These are phyloP conservation scores for Diphasiastrum complanatum DNA, from an alignment of 83 land plant species.

Conservation along the genomic window DNA sequence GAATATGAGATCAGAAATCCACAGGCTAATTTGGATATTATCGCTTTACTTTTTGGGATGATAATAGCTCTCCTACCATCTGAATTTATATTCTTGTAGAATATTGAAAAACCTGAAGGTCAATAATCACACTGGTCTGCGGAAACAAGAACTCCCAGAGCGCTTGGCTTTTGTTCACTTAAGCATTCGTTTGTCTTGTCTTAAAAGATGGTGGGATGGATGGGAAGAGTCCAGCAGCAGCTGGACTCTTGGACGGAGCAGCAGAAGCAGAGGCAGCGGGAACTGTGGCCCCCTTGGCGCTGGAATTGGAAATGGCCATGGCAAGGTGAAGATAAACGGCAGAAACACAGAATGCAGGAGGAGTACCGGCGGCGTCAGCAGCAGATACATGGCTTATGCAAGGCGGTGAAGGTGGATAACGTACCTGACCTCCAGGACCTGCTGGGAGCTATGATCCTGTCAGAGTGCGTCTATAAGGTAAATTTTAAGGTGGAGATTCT, in stretches of 20 bases:
- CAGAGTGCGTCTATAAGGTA: conserved; percentile 93
- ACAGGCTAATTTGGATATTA: no score
- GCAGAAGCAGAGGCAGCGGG: conserved; percentile 30
- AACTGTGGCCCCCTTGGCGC: conserved; percentile 38
- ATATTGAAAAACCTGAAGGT: no score
- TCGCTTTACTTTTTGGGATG: no score
- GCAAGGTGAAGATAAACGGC: conserved; percentile 27
- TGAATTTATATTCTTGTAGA: no score
- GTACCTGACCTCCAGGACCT: conserved; percentile 79
- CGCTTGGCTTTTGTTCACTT: no score
- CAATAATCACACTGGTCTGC: no score
- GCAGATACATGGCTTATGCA: conserved; percentile 54
- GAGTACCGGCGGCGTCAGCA: conserved; percentile 48
- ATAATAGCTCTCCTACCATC: no score
- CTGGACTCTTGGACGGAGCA: conserved; percentile 26
- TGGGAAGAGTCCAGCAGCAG: conserved; percentile 11
- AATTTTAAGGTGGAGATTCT: conserved; percentile 2
- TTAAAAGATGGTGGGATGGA: no score
- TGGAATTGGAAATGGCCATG: conserved; percentile 54
- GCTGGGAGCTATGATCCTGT: conserved; percentile 83
- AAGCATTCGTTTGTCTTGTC: no score
- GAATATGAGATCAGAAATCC: no score
- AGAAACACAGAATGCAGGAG: conserved; percentile 45
- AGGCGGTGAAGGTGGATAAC: conserved; percentile 65
- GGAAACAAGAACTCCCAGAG: no score